phyloP scores from a whole-genome alignment of 2,329 filamentous ascomycete genomes.

The Aspergillus oerlinghausenensis region DNA sequence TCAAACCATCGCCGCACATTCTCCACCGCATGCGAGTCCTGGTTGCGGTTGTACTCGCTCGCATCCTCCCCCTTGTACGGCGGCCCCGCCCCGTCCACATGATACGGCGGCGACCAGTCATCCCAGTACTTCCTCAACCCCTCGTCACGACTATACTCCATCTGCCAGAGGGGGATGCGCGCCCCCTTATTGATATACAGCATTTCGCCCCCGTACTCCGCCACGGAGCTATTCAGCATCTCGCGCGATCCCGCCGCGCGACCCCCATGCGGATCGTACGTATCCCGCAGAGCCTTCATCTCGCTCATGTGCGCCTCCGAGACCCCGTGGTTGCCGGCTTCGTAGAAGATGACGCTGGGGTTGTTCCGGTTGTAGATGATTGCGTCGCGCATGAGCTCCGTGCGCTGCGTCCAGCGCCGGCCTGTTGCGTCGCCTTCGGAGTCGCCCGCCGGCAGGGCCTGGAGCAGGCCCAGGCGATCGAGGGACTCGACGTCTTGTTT shows the following conservation, averaged over 20 bases:
- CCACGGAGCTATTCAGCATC: no score
- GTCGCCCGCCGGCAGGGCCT: no score
- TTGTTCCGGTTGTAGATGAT: constrained; percentile 2
- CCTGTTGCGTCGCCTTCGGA: background rate
- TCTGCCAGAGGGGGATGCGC: constrained; percentile 1
- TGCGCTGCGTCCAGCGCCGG: background rate
- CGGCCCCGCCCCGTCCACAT: constrained; percentile 1
- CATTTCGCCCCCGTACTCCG: no score
- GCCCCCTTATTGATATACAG: background rate
- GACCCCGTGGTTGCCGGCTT: background rate
- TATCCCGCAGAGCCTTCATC: no score
- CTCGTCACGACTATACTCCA: constrained; percentile 5
- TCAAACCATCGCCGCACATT: constrained; percentile 1
- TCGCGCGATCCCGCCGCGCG: no score
- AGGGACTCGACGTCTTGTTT: no score
- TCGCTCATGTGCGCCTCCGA: no score
- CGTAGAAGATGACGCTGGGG: constrained; percentile 2
- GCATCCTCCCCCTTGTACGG: background rate
- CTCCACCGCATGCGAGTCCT: constrained; percentile 3
- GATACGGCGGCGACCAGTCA: constrained; percentile 3
- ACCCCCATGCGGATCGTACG: no score
- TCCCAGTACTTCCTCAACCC: constrained; percentile 3
- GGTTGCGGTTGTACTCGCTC: constrained; percentile 2
- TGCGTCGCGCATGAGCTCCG: constrained; percentile 2
- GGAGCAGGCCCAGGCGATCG: no score